Evolutionary conservation across 2,329 filamentous ascomycete genomes (phyloP).

Genomic region (Colletotrichum sp.): DNA sequence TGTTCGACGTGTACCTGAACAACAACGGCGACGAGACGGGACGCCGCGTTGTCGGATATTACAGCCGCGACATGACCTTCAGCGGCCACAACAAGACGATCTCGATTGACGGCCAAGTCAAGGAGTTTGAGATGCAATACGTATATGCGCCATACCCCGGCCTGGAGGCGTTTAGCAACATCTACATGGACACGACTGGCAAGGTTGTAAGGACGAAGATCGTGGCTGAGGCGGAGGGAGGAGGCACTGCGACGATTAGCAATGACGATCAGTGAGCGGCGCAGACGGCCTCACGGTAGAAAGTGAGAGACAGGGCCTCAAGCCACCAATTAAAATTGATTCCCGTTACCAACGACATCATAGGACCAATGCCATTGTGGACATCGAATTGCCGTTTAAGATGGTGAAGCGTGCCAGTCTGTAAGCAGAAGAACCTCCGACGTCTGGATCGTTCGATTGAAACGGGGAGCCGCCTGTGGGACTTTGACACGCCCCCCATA

Average conservation of each 20-base stretch:
- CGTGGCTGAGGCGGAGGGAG: slow-evolving; percentile 56
- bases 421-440: slow-evolving; percentile 1
- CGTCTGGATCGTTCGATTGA: slow-evolving; percentile 1
- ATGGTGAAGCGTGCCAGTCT: neutral
- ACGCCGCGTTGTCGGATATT: slow-evolving; percentile 51
- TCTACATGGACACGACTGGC: slow-evolving; percentile 52
- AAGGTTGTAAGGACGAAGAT: slow-evolving; percentile 55
- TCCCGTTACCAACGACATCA: neutral
- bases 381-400: neutral
- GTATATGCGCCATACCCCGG: slow-evolving; percentile 56
- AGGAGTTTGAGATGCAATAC: slow-evolving; percentile 57
- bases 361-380: neutral
- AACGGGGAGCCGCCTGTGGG: neutral
- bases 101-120: slow-evolving; percentile 43
- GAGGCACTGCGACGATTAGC: slow-evolving; percentile 56
- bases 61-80: slow-evolving; percentile 57
- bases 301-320: neutral
- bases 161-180: slow-evolving; percentile 47
- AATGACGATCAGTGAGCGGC: slow-evolving; percentile 31
- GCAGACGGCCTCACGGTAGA: neutral
- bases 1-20: slow-evolving; percentile 58
- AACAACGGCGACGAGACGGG: slow-evolving; percentile 54
- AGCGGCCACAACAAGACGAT: slow-evolving; percentile 56
- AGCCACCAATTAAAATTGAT: neutral
- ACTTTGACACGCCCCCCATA: neutral